A percentile compares a stretch with the other conserved stretches of the same genome.
These are phyloP conservation scores for Amyloporia xantha DNA, from an alignment of 768 basidiomycete genomes.

Conservation along the genomic window DNA sequence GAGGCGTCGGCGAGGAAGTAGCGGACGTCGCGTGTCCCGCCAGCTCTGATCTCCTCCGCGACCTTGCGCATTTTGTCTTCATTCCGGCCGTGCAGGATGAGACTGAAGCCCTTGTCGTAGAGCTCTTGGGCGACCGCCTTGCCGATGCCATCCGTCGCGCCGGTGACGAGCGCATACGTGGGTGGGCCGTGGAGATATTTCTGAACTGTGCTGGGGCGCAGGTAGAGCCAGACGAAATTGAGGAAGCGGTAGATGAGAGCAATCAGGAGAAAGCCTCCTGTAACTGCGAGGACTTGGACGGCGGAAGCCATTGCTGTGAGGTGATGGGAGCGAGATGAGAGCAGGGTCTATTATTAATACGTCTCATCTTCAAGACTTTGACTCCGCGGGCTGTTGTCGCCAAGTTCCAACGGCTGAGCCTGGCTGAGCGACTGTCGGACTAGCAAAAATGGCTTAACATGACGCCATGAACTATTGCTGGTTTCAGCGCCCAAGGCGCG, in stretches of 20 bases:
- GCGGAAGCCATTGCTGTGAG: not conserved
- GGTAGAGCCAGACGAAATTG: constrained; percentile 18
- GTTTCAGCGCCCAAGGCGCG: no score
- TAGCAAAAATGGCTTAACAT: no score
- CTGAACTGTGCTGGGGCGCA: constrained; percentile 14
- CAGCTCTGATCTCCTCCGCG: constrained; percentile 14
- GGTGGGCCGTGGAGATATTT: constrained; percentile 19
- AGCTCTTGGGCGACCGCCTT: constrained; percentile 20
- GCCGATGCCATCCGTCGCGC: constrained; percentile 25
- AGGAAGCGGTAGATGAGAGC: constrained; percentile 12
- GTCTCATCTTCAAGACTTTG: not conserved
- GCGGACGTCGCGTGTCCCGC: constrained; percentile 11
- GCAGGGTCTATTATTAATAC: not conserved
- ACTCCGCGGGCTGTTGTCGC: not conserved
- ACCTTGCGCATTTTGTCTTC: constrained; percentile 20
- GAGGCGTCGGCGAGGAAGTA: constrained; percentile 22
- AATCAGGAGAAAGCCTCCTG: constrained; percentile 14
- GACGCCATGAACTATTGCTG: no score
- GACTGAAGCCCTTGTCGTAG: constrained; percentile 22
- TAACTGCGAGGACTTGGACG: constrained; percentile 9
- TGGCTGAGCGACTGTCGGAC: no score
- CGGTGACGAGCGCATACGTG: constrained; percentile 22
- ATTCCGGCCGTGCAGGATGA: constrained; percentile 24
- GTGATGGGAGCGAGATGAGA: not conserved
- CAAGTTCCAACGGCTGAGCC: no score